Base-by-base conservation (phyloP, 1,284 basidiomycete genomes). In the Hymenochaete sp. region DNA sequence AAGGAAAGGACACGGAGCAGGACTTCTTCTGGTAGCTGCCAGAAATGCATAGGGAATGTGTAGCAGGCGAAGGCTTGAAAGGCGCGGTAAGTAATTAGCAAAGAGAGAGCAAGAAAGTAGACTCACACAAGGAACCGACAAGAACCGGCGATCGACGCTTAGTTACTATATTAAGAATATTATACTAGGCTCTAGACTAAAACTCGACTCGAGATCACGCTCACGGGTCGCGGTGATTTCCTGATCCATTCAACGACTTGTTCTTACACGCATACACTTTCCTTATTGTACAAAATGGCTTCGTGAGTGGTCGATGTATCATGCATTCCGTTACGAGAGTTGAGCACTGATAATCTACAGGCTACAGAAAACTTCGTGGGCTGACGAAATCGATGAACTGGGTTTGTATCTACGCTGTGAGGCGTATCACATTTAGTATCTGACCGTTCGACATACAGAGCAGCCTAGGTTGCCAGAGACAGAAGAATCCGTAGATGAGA, bases 311-410 rank as follows among this genome's bases (percentile, higher is more conserved):
- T 4, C 11, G 39, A n/a, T 16, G 6, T 19, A n/a, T 18, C n/a
- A 22, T 38, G n/a, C 18, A 13, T 3, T 24, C 24, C 29, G 11
- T 10, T 3, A 11, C 18, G 19, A 32, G 11, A 14, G 8, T 22
- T 16, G 32, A 27, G 27, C 13, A 29, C 10, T 16, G n/a, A 3
- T 19, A 19, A 14, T n/a, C 16, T 37, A 7, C 29, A 49, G 47
- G 14, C 36, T 28, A 19, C 28, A 44, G 28, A 44, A 44, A 21
- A 44, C 79, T 10, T 87, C 82, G 2, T 88, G 84, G 84, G 84
- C 85, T 26, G 84, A 88, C 60, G 84, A 88, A 47, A 78, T 87
- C 52, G 84, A 88, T 56, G 84, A 86, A 48, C 68, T 79, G 51
- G 82, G 77, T 77, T 52, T 56, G 60, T 57, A 11, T 26, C 35